Percentiles rank a stretch among this genome's conserved stretches.
Evolutionary conservation across 2,329 filamentous ascomycete species (phyloP).

Genomic region (Beauveria pseudobassiana): DNA sequence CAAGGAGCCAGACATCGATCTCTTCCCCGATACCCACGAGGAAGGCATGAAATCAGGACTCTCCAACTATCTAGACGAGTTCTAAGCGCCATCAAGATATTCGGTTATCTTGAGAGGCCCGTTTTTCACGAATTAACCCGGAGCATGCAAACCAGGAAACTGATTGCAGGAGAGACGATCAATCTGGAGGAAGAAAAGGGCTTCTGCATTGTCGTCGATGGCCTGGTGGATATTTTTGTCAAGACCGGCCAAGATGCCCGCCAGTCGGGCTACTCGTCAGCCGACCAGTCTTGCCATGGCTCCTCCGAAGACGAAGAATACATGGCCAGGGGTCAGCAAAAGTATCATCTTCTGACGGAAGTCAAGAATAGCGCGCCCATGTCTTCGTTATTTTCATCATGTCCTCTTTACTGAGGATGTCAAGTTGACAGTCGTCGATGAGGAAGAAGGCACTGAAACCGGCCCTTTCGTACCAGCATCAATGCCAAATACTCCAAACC

Average conservation of each 20-base stretch:
- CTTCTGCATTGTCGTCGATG: slow-evolving; percentile 95
- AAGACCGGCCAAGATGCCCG: slow-evolving; percentile 64
- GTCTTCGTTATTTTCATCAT: slow-evolving; percentile 96
- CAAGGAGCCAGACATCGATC: slow-evolving; percentile 89
- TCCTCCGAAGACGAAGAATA: slow-evolving; percentile 63
- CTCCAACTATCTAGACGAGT: slow-evolving; percentile 96
- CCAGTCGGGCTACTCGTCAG: slow-evolving; percentile 18
- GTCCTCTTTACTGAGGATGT: slow-evolving; percentile 96
- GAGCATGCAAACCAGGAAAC: slow-evolving; percentile 95
- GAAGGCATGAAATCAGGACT: slow-evolving; percentile 83
- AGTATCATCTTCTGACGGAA: slow-evolving; percentile 91
- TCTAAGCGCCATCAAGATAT: slow-evolving; percentile 98
- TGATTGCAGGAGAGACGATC: slow-evolving; percentile 92
- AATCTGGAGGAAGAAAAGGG: slow-evolving; percentile 96
- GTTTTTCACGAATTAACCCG: slow-evolving; percentile 96
- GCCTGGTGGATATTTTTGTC: slow-evolving; percentile 94
- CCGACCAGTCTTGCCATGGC: slow-evolving; percentile 22
- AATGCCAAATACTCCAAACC: slow-evolving; percentile 32
- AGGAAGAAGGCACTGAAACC: slow-evolving; percentile 31
- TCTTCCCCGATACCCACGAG: slow-evolving; percentile 90
- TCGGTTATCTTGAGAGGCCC: slow-evolving; percentile 90
- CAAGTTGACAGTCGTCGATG: slow-evolving; percentile 66
- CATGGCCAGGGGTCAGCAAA: slow-evolving; percentile 60
- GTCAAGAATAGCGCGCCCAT: slow-evolving; percentile 97
- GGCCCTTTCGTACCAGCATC: slow-evolving; percentile 26